Conservation (phyloP, 805 yeast species). For the Alloascoidea hylecoeti region DNA sequence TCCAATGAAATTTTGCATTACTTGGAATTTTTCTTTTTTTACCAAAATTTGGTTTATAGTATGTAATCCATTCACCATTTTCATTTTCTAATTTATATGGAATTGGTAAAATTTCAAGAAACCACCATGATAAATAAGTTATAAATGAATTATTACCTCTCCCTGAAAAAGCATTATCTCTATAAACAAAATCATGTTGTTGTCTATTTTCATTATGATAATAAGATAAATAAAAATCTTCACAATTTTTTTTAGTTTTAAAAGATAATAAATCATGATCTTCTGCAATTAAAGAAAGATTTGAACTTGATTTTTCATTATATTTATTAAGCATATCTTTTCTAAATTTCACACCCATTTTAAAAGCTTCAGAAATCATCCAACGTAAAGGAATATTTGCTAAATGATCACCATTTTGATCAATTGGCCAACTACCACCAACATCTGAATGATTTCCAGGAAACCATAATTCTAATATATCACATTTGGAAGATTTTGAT, state of each 20-base stretch:
- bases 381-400: slow-evolving; percentile 44
- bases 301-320: slow-evolving; percentile 19
- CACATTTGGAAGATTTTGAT: slow-evolving; percentile 9
- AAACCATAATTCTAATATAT: slow-evolving; percentile 45
- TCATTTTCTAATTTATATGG: slow-evolving; percentile 33
- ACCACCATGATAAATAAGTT: no score
- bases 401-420: slow-evolving; percentile 25
- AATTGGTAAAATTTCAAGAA: slow-evolving; percentile 46
- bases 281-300: background rate
- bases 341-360: slow-evolving; percentile 34
- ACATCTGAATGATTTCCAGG: slow-evolving; percentile 58
- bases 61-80: slow-evolving; percentile 34
- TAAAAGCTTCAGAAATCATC: slow-evolving; percentile 41
- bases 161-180: no score
- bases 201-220: no score
- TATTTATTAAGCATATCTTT: slow-evolving; percentile 25
- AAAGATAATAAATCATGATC: background rate
- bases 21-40: slow-evolving; percentile 32
- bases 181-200: no score
- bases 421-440: slow-evolving; percentile 55
- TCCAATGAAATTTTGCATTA: slow-evolving; percentile 43
- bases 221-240: no score
- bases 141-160: no score
- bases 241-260: background rate
- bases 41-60: slow-evolving; percentile 44